phyloP scores from a whole-genome alignment of 331 rosid genomes.

The Spiraea crenata region DNA sequence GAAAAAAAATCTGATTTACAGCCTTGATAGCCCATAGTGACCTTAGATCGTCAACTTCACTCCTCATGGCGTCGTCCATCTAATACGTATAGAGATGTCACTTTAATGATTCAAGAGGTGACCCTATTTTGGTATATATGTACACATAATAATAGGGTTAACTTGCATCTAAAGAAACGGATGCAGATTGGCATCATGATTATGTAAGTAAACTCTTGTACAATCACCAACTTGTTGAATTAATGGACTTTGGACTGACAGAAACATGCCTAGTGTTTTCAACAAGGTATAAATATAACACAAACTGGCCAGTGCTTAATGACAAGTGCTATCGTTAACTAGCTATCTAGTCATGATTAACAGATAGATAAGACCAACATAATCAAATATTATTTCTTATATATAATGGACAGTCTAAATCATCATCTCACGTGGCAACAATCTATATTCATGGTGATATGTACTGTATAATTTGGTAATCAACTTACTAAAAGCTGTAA shows the following conservation, averaged over 20 bases:
- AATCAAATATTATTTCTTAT: background rate
- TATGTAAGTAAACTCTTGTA: conserved; percentile 2
- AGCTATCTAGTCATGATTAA: background rate
- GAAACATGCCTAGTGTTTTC: background rate
- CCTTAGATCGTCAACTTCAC: too few species aligned
- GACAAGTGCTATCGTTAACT: conserved; percentile 11
- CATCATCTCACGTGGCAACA: background rate
- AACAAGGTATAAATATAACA: background rate
- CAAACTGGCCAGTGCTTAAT: conserved; percentile 8
- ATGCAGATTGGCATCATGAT: conserved; percentile 25
- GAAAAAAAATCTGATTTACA: too few species aligned
- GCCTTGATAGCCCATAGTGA: too few species aligned
- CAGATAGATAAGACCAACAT: background rate
- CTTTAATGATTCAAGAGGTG: too few species aligned
- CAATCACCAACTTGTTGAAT: background rate
- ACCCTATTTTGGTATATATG: too few species aligned
- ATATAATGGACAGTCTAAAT: background rate
- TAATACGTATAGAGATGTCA: too few species aligned
- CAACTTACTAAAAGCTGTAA: background rate
- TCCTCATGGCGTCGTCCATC: too few species aligned
- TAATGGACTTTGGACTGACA: background rate
- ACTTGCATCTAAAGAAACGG: conserved; percentile 29
- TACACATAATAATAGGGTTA: background rate
- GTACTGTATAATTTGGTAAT: background rate
- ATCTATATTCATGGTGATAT: background rate